Evolutionary conservation across 2,329 filamentous ascomycete species (phyloP).

Genomic region (Diaporthe citrichinensis): DNA sequence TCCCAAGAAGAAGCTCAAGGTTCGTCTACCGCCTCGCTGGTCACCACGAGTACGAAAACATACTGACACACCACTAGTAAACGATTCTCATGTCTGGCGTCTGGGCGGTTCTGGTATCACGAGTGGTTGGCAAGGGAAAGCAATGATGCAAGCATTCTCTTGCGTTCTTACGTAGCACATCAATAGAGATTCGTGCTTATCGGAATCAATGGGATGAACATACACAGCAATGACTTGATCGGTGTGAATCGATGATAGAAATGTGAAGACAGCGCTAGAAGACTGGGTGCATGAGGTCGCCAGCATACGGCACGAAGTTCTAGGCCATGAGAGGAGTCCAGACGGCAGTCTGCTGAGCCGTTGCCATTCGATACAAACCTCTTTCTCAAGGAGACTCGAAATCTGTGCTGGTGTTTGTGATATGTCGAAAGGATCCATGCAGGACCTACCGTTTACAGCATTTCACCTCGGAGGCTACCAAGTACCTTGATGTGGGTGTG

Average conservation of each 20-base stretch:
- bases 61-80: constrained; percentile 76
- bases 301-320: not conserved
- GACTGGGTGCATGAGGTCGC: no score
- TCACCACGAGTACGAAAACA: not conserved
- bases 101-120: constrained; percentile 51
- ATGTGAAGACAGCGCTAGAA: not conserved
- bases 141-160: constrained; percentile 33
- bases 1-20: constrained; percentile 94
- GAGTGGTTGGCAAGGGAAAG: constrained; percentile 47
- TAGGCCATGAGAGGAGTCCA: no score
- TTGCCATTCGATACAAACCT: not conserved
- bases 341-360: not conserved
- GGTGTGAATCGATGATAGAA: not conserved
- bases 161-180: constrained; percentile 37
- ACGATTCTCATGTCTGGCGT: constrained; percentile 62
- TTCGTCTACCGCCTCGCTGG: not conserved
- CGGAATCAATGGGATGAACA: constrained; percentile 39
- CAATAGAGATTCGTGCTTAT: constrained; percentile 35
- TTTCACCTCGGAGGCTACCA: not conserved
- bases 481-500: not conserved
- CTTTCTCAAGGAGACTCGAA: not conserved
- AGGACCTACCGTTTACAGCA: not conserved
- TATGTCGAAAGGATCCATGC: not conserved
- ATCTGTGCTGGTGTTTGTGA: not conserved
- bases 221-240: not conserved